These are phyloP conservation scores for Discostella stelligera DNA, from an alignment of 352 stramenopile genomes.

Conservation along the genomic window DNA sequence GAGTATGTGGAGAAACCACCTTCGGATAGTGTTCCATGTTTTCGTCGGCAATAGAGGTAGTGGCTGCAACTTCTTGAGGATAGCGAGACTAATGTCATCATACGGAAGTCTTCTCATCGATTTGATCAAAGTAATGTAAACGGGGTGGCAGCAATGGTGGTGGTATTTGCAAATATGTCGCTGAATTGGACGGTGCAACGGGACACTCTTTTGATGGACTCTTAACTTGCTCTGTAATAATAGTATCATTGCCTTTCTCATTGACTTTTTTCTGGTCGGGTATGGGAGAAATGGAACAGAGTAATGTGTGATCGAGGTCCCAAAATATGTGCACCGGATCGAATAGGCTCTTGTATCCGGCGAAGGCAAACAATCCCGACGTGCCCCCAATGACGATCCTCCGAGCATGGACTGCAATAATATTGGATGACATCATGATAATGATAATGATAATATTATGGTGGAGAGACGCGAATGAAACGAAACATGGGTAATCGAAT, in stretches of 20 bases:
- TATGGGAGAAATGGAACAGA: constrained; percentile 51
- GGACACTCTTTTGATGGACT: constrained; percentile 6
- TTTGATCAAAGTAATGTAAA: constrained; percentile 51
- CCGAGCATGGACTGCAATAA: constrained; percentile 19
- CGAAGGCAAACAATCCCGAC: constrained; percentile 24
- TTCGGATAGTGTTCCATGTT: background rate
- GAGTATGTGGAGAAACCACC: background rate
- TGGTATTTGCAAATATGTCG: background rate
- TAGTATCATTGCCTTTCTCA: constrained; percentile 9
- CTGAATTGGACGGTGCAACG: background rate
- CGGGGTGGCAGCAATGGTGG: constrained; percentile 9
- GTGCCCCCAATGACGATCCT: constrained; percentile 6
- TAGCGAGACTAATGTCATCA: constrained; percentile 26
- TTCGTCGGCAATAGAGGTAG: background rate
- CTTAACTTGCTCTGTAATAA: constrained; percentile 1
- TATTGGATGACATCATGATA: too few relatives aligned
- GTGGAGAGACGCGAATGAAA: too few relatives aligned
- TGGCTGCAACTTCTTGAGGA: background rate
- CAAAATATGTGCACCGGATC: constrained; percentile 54
- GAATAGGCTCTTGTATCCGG: constrained; percentile 34
- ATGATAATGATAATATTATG: too few relatives aligned
- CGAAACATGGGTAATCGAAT: too few relatives aligned
- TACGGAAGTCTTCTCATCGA: constrained; percentile 54
- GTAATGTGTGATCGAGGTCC: constrained; percentile 54
- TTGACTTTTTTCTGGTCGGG: constrained; percentile 5